These are phyloP conservation scores for Digitaria exilis DNA, from an alignment of 202 grass and related monocot genomes.

Conservation along the genomic window DNA sequence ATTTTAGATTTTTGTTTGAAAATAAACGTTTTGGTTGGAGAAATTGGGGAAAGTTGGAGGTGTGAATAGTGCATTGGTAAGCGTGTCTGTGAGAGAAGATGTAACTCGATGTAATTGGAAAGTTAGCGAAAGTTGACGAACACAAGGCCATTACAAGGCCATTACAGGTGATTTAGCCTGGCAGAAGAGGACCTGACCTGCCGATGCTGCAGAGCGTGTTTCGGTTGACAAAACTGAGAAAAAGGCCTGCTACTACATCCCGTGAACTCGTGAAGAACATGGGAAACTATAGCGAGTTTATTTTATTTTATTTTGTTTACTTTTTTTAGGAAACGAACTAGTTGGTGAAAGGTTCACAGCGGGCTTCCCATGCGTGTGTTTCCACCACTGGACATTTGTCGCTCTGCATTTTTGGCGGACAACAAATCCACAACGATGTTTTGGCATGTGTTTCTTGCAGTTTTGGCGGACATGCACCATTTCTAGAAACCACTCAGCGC, in stretches of 20 bases:
- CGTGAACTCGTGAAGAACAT: slow-evolving; percentile 33
- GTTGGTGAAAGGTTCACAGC: neutral
- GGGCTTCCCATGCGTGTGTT: slow-evolving; percentile 6
- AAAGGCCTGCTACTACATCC: neutral
- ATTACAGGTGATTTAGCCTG: neutral
- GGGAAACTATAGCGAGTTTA: neutral
- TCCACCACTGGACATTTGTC: neutral
- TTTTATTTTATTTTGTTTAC: too few relatives aligned
- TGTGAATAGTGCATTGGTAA: too few relatives aligned
- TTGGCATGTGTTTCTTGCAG: neutral
- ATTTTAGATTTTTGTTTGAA: neutral
- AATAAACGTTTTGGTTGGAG: too few relatives aligned
- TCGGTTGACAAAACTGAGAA: neutral
- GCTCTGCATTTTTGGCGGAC: neutral
- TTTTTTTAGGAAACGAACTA: too few relatives aligned
- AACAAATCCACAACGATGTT: neutral
- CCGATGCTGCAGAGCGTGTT: neutral
- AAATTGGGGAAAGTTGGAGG: too few relatives aligned
- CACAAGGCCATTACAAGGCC: too few relatives aligned
- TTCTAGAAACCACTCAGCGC: too few relatives aligned
- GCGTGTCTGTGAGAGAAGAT: too few relatives aligned
- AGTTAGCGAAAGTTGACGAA: too few relatives aligned
- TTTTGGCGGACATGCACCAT: neutral
- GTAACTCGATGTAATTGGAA: too few relatives aligned
- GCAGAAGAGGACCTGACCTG: neutral